Evolutionary conservation across 1,284 basidiomycete species (phyloP).

Genomic region (Ustilago esculenta): DNA sequence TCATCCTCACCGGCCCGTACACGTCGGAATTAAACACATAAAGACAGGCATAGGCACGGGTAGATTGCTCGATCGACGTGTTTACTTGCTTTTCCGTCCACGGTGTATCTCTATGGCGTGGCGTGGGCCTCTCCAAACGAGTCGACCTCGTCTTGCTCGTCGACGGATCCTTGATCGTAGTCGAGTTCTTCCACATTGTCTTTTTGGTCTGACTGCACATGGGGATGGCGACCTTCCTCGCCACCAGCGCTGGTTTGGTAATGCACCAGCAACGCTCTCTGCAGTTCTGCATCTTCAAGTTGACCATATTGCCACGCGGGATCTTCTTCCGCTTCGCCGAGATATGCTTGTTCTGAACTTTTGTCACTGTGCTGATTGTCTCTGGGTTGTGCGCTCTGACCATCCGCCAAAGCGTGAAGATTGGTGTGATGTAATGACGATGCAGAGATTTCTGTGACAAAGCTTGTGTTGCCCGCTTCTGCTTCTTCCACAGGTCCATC

Average conservation of each 20-base stretch:
- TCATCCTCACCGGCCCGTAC: too few species aligned
- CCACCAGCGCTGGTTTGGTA: constrained; percentile 6
- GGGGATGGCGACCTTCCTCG: constrained; percentile 2
- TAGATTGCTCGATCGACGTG: too few species aligned
- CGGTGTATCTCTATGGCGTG: constrained; percentile 1
- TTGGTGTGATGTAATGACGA: constrained; percentile 4
- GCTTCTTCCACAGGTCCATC: constrained; percentile 1
- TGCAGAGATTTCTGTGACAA: constrained; percentile 5
- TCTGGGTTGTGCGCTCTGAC: too few species aligned
- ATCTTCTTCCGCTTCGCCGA: not conserved
- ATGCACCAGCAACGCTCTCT: constrained; percentile 19
- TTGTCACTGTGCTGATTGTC: not conserved
- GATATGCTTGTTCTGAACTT: not conserved
- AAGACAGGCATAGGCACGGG: too few species aligned
- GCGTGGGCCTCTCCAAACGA: constrained; percentile 17
- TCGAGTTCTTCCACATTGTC: constrained; percentile 2
- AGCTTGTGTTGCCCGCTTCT: not conserved
- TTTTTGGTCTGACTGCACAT: too few species aligned
- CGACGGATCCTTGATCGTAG: constrained; percentile 8
- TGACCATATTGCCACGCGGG: not conserved
- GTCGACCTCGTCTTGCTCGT: constrained; percentile 19
- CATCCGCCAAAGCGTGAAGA: not conserved
- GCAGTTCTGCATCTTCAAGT: constrained; percentile 22
- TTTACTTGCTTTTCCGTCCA: too few species aligned
- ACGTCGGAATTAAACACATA: too few species aligned